Base-by-base conservation (phyloP, 495 filamentous ascomycete genomes). In the Oidiodendron maius region DNA sequence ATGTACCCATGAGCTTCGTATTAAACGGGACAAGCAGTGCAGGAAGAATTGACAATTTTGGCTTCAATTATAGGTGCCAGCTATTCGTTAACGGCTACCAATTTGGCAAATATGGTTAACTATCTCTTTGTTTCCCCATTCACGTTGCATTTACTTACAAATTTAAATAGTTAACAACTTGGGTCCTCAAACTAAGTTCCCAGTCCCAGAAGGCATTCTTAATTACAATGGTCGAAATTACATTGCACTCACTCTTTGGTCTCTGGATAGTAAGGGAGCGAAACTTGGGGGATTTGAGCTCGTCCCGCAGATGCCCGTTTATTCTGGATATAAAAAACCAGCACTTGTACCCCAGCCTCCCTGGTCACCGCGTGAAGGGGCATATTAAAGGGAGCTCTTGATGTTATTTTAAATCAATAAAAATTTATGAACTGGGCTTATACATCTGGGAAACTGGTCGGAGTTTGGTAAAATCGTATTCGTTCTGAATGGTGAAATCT, bases 71-170 rank as follows among this genome's bases (percentile, higher is more conserved):
- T 53, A 67, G 80, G 0, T 72, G 65, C 4, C 74, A 79, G 67
- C 59, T 87, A 15, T 89, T 66, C 50, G 81, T 89, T 28, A 87
- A 88, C 60, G 84, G 84, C 4, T 88, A 75, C 56, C 82, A 87
- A 62, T 86, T 77, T 46, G 85, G 79, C 1, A 81, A 85, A 63
- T 82, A 80, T 45, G 26, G 6, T 13, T n/a, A n/a, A 45, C 23
- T 28, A 32, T 20, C 8, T 71, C 73, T 0, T 69, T 76, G 16
- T 86, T 12, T 8, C 11, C 11, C 18, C 5, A 12, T 40, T 40
- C 10, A 16, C 36, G 11, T 40, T 10, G 8, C 18, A 12, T 8
- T 18, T 40, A 12, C 36, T 40, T 5, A 40, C 8, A 8, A 6
- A 8, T 40, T 26, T 15, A 24, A 10, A 42, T 23, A 24, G 69